A percentile compares a stretch with the other conserved stretches of the same genome.
These are phyloP conservation scores for Cajanus cajan DNA, from an alignment of 306 rosid genomes.

Conservation along the genomic window DNA sequence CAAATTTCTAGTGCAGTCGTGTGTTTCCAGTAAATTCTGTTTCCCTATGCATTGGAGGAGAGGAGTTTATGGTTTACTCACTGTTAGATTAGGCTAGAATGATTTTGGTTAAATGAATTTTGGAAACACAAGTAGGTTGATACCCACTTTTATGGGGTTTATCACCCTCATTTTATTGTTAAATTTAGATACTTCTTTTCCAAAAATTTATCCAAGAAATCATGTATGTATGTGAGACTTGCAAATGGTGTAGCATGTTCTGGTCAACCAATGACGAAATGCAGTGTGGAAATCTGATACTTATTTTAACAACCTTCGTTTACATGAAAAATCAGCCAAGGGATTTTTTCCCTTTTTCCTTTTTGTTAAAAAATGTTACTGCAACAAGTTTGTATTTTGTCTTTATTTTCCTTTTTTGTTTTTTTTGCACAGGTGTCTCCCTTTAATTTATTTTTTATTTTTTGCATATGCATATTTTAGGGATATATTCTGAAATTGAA, in stretches of 20 bases:
- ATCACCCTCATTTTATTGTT: neutral
- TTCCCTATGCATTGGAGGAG: neutral
- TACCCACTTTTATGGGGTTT: neutral
- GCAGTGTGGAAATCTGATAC: neutral
- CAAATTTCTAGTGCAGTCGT: neutral
- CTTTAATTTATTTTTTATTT: no score
- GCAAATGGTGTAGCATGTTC: constrained; percentile 24
- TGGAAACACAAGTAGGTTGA: neutral
- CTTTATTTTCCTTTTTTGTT: neutral
- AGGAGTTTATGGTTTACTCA: neutral
- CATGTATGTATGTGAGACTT: neutral
- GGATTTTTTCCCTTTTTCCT: neutral
- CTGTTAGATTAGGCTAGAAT: neutral
- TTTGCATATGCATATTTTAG: neutral
- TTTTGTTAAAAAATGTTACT: no score
- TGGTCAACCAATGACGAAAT: neutral
- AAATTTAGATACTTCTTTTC: constrained; percentile 14
- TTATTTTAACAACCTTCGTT: neutral
- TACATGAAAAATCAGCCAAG: neutral
- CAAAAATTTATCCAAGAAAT: neutral
- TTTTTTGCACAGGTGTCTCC: neutral
- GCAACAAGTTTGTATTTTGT: neutral
- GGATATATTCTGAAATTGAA: neutral
- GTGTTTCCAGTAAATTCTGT: neutral
- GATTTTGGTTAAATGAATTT: neutral